Base-by-base conservation (phyloP, 1,139 yeast genomes). In the Suhomyces anneliseae region DNA sequence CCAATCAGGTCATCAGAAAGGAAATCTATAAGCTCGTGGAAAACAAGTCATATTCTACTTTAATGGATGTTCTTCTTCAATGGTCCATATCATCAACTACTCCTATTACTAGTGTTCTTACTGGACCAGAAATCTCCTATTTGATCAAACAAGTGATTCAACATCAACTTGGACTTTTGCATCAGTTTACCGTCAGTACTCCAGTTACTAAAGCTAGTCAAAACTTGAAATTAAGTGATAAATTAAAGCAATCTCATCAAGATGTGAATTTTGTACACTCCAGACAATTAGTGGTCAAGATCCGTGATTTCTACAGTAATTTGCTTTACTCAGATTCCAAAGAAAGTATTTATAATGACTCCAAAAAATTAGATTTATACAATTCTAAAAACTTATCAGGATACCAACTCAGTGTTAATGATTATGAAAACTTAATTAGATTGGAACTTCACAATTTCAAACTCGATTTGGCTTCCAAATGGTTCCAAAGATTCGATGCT, bases 351-450 rank as follows among this genome's bases (percentile, higher is more conserved):
- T 70, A 70, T 48, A 52, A 54, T 26, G 39, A 42, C 24, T 48
- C 49, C 3, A 54, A 59, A 38, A 56, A 69, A 39, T 42, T 48
- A 1, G 53, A 60, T 38, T 47, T 66, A 19, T 64, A 64, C 47
- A 45, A 40, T 43, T 56, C 62, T 12, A 43, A 47, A 3, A 37
- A 53, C 9, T 45, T 53, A 19, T 58, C 68, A 1, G 69, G 66
- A 1, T 59, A 60, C 46, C 48, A 50, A 39, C 55, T 72, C 32
- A 50, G 53, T 7, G 55, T 61, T 1, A 50, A 52, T 4, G 79
- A 75, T 56, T 74, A 65, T 53, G 78, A 74, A 53, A 74, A 70
- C 54, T 59, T 75, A 48, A 65, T 74, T 34, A 35, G 42, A 38
- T 56, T 74, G 42, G 80, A 75, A 52, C 57, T 68, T 43, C 54